Evolutionary conservation across 208 protist species (phyloP).

Genomic region (Acanthamoeba healyi): DNA sequence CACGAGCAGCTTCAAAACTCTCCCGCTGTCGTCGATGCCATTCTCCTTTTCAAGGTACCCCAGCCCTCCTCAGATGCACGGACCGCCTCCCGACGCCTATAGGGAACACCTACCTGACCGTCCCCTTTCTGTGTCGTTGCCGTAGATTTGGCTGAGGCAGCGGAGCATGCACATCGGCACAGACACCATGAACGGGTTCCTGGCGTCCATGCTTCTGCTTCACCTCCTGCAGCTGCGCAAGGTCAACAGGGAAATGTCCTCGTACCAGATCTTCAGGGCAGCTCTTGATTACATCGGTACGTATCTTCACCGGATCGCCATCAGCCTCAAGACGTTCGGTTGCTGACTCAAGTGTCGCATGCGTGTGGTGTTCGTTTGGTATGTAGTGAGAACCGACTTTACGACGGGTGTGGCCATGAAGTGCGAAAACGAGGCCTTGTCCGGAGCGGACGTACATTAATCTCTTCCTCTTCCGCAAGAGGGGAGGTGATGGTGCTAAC

Average conservation of each 20-base stretch:
- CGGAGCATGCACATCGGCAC: slow-evolving; percentile 15
- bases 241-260: slow-evolving; percentile 60
- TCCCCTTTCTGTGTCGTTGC: not conserved
- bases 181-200: slow-evolving; percentile 67
- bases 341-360: no score
- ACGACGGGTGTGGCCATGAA: slow-evolving; percentile 46
- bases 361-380: no score
- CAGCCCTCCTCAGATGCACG: not conserved
- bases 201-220: slow-evolving; percentile 68
- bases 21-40: slow-evolving; percentile 2
- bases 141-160: slow-evolving; percentile 69
- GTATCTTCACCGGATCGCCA: no score
- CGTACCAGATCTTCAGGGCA: slow-evolving; percentile 73
- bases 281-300: slow-evolving; percentile 50
- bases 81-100: not conserved
- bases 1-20: slow-evolving; percentile 50
- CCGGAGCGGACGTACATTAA: not conserved
- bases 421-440: slow-evolving; percentile 56
- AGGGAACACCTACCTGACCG: no score
- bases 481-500: no score
- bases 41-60: slow-evolving; percentile 73
- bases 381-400: slow-evolving; percentile 46
- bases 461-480: not conserved
- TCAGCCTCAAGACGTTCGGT: not conserved
- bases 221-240: slow-evolving; percentile 41